Evolutionary conservation across 1,284 basidiomycete species (phyloP), one percentile per base, ranked within the genome.

Genomic region (Sanghuangporus weigelae): DNA sequence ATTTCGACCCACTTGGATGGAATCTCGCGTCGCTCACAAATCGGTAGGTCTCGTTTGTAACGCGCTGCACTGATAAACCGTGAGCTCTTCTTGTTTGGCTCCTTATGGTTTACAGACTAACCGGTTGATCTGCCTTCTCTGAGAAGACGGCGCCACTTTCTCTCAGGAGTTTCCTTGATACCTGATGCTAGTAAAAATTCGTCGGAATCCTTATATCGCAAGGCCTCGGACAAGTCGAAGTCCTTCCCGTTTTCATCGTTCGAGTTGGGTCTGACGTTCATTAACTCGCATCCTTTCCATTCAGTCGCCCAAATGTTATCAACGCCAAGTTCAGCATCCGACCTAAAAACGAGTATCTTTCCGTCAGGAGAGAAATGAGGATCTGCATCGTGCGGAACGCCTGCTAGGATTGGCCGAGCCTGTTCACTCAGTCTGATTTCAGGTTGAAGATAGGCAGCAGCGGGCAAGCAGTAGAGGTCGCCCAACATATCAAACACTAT

Each of bases 401-500:
- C 89, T 1, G 78, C 71, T 8, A 86, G 70, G 38, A 88, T 73
- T 11, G 84, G 83, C 55, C 77, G 75, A 3, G 85, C 85, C n/a
- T 70, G 71, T 4, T 65, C 11, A 46, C 60, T 60, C 3, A 68
- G 62, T 0, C 63, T 56, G 26, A 71, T 67, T 0, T 56, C 50
- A 12, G 69, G 66, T 19, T 73, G 72, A 7, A 66, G 67, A 64
- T 81, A 78, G 23, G 75, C 72, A 59, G 67, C 56, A 0, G 79
- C 81, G 3, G 86, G 80, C 51, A 90, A 76, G 68, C 88, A 90
- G 71, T 89, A 90, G 35, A 90, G 70, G 69, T 90, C 87, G 2
- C 88, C 88, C 4, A 86, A 74, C 80, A 90, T 87, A 70, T 89
- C 88, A 61, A 90, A 90, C 7, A 89, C 79, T 59, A 90, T 82